Evolutionary conservation across 177 flowering plant genomes (phyloP).

Genomic region (Telopea speciosissima): DNA sequence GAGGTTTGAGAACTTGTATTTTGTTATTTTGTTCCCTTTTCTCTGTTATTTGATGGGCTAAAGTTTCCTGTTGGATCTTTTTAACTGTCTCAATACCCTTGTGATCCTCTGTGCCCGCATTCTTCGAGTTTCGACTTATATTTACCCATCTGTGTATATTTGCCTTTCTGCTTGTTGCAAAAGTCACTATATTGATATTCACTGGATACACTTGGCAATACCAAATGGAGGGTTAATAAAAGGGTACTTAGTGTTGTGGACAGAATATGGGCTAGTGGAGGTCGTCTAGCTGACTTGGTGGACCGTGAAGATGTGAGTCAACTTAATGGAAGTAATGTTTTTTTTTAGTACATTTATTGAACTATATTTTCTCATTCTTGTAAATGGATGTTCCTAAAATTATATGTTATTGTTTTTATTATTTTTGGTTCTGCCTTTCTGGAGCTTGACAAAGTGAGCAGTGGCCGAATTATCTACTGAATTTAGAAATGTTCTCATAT

Average conservation of each 20-base stretch:
- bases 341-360: background rate
- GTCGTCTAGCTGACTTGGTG: slow-evolving; percentile 70
- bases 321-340: slow-evolving; percentile 1
- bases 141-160: background rate
- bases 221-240: slow-evolving; percentile 87
- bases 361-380: background rate
- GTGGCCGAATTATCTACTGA: background rate
- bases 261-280: slow-evolving; percentile 92
- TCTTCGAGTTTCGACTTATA: background rate
- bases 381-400: slow-evolving; percentile 1
- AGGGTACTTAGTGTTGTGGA: slow-evolving; percentile 74
- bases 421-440: background rate
- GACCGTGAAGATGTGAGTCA: slow-evolving; percentile 78
- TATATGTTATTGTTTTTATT: background rate
- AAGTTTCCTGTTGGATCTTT: background rate
- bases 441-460: background rate
- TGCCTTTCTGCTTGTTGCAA: background rate
- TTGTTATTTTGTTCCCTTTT: background rate
- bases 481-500: background rate
- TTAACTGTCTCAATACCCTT: background rate
- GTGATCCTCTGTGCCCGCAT: background rate
- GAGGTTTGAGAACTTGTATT: slow-evolving; percentile 34
- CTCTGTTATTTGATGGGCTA: background rate
- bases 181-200: slow-evolving; percentile 15
- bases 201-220: slow-evolving; percentile 79